These are phyloP conservation scores for Lactarius trivialis DNA, from an alignment of 768 basidiomycete species.

Conservation along the genomic window DNA sequence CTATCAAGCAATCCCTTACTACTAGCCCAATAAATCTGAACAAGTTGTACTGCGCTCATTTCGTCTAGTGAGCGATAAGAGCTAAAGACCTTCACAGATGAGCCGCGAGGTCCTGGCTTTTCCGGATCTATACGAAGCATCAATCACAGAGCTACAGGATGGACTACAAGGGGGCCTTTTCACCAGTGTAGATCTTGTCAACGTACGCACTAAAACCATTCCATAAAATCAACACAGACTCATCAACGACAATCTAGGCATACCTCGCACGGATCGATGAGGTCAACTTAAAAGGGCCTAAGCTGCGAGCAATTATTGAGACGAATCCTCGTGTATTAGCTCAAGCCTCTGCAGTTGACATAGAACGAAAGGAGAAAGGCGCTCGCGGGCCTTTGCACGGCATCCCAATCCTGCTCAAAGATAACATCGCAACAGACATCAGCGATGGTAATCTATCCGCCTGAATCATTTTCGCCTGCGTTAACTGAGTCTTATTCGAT, in stretches of 20 bases:
- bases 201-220: conserved; percentile 32
- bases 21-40: neutral
- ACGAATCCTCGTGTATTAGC: conserved; percentile 46
- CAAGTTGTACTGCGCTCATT: neutral
- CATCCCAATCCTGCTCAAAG: conserved; percentile 48
- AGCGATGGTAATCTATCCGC: conserved; percentile 26
- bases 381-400: conserved; percentile 47
- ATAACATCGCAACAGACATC: conserved; percentile 33
- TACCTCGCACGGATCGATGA: conserved; percentile 63
- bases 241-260: conserved; percentile 35
- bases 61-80: neutral
- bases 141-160: conserved; percentile 46
- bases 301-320: conserved; percentile 53
- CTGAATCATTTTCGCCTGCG: neutral
- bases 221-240: neutral
- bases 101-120: neutral
- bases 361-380: conserved; percentile 37
- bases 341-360: conserved; percentile 46
- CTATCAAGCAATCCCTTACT: neutral
- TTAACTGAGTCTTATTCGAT: neutral
- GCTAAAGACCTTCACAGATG: neutral
- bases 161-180: conserved; percentile 47
- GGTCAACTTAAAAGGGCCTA: conserved; percentile 56
- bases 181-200: conserved; percentile 55
- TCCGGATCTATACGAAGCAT: conserved; percentile 58